Percentiles rank a stretch among this genome's conserved stretches.
Conservation (phyloP, 495 filamentous ascomycete genomes). For the Saxophila tyrrhenica region DNA sequence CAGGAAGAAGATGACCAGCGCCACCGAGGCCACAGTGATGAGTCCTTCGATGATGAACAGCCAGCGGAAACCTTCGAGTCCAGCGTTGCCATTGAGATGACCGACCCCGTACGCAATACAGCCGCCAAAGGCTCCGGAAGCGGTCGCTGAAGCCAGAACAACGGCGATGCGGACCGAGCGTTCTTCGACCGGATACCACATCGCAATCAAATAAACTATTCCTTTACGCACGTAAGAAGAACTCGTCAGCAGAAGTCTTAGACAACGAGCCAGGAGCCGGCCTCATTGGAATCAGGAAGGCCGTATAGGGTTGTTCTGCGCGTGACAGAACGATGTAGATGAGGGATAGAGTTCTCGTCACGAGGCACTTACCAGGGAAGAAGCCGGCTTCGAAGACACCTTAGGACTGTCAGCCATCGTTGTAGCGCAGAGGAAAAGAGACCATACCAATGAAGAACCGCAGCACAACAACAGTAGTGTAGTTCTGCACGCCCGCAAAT, state of each 20-base stretch:
- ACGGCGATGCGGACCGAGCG: slow-evolving; percentile 12
- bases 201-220: slow-evolving; percentile 10
- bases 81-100: slow-evolving; percentile 12
- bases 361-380: slow-evolving; percentile 28
- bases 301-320: no score
- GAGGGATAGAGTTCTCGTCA: background rate
- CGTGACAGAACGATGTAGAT: no score
- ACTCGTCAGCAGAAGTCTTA: background rate
- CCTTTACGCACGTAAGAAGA: background rate
- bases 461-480: slow-evolving; percentile 34
- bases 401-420: background rate
- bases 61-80: slow-evolving; percentile 17
- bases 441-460: slow-evolving; percentile 27
- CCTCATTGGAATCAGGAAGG: background rate
- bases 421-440: background rate
- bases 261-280: background rate
- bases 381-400: slow-evolving; percentile 34
- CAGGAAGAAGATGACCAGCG: slow-evolving; percentile 53
- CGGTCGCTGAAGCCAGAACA: slow-evolving; percentile 13
- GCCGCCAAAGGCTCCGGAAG: slow-evolving; percentile 18
- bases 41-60: slow-evolving; percentile 68
- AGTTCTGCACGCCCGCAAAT: slow-evolving; percentile 30
- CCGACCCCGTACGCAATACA: slow-evolving; percentile 15
- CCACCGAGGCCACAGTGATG: slow-evolving; percentile 51
- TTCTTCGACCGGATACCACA: slow-evolving; percentile 16